Base-by-base conservation (phyloP, 495 filamentous ascomycete genomes). In the Aspergillus nanangensis region DNA sequence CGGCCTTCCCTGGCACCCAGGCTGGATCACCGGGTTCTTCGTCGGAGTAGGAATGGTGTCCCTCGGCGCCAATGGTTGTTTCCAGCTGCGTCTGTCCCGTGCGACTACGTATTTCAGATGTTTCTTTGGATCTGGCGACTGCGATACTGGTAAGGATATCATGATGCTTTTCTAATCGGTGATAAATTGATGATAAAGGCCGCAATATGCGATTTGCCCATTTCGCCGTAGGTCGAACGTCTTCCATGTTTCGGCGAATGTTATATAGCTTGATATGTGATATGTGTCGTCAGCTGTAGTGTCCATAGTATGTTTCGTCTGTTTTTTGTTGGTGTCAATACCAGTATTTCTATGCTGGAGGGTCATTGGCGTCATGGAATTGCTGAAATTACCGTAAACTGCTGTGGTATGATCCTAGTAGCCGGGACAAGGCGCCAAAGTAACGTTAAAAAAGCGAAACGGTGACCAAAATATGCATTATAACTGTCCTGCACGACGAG, bases 121-220 rank as follows among this genome's bases (percentile, higher is more conserved):
- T 45, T 14, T 51, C 51, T 27, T 50, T 57, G 19, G 19, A n/a
- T 44, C 52, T 64, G 17, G 55, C 45, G 42, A 65, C 58, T n/a
- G 59, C 53, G 23, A 70, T 50, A 5, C 63, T 63, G n/a, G 59
- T 56, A 24, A 64, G 48, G 14, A 56, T 67, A 27, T 70, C 63
- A 24, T 71, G 55, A 40, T 74, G 66, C 48, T 74, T 74, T 41
- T 67, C 66, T 31, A 74, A 56, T 39, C 71, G 66, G 34, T 62
- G 69, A 46, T 71, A 66, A 44, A 72, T 64, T 13, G 71, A 72
- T 25, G 66, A 61, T 44, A 74, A 55, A 24, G 71, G 71, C 53
- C 71, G 71, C 44, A 74, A 55, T 53, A 74, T 66, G 56, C 71
- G 71, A 45, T 71, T 71, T 47, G 69, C 71, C 71, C 71, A 74